Evolutionary conservation across 345 rosid species (phyloP).

Genomic region (Carallia pectinifolia): DNA sequence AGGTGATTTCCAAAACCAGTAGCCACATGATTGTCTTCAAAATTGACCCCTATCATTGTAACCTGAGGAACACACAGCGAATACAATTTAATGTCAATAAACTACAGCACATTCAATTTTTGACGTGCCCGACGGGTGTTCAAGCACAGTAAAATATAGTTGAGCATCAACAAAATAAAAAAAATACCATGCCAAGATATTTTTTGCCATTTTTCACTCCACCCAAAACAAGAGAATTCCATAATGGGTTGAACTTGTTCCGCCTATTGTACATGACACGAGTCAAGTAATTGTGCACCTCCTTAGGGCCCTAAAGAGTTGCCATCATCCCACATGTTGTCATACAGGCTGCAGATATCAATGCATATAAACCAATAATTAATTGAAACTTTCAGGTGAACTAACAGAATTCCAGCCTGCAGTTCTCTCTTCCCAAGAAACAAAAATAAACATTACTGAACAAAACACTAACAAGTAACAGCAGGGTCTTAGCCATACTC

Average conservation of each 20-base stretch:
- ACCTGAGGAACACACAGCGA: conserved; percentile 46
- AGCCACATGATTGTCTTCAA: conserved; percentile 89
- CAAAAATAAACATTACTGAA: neutral
- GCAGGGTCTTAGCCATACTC: neutral
- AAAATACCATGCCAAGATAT: conserved; percentile 84
- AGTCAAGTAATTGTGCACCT: conserved; percentile 91
- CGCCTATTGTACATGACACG: conserved; percentile 95
- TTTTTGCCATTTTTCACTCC: conserved; percentile 93
- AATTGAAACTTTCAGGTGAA: conserved; percentile 11
- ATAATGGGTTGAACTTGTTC: conserved; percentile 90
- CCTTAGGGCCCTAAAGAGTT: conserved; percentile 99
- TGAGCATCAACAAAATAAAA: neutral
- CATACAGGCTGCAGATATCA: conserved; percentile 63
- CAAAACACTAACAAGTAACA: neutral
- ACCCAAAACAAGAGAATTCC: conserved; percentile 97
- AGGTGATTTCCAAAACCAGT: conserved; percentile 98
- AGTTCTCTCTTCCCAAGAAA: neutral
- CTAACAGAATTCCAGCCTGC: neutral
- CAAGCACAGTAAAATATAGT: neutral
- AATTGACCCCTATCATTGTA: conserved; percentile 88
- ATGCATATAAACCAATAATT: conserved; percentile 7
- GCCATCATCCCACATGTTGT: conserved; percentile 99
- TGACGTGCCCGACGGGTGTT: neutral
- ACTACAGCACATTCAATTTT: neutral
- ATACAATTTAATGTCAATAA: neutral